Base-by-base conservation (phyloP, 805 yeast species). In the Priceomyces melissophilus region DNA sequence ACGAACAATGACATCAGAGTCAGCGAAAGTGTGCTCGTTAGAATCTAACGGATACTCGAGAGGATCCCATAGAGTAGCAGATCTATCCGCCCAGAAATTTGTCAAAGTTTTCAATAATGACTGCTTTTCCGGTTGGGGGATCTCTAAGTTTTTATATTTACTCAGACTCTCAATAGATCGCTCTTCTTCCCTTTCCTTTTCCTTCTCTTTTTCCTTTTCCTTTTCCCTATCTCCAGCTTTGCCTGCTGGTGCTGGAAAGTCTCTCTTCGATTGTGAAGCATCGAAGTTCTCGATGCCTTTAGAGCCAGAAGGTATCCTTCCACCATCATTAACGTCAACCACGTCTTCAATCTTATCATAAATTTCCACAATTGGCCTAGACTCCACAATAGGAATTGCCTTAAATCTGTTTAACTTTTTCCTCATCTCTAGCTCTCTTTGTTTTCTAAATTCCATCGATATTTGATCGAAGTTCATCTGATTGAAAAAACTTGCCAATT, bases 61-160 rank as follows among this genome's bases (percentile, higher is more conserved):
- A 0, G 96, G 95, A 49, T 87, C 89, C 98, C 98, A 95, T 14
- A 93, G 73, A 1, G 95, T 84, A 0, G 97, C 93, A 1, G 98
- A 87, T 53, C 99, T 70, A 63, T 93, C 98, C 1, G 97, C 97
- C 98, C 98, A 93, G 61, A 93, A 93, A 52, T 82, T 87, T 0
- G 95, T 79, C 41, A 95, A 67, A 0, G 95, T 81, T 52, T 86
- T 87, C 67, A 93, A 76, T 28, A 93, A 61, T 1, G 96, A 83
- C 15, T 82, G 78, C 49, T 79, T 78, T 54, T 90, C 97, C 4
- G 73, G 73, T 37, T 66, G 73, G 0, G 71, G 67, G 29, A 67
- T 52, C 10, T 65, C 68, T 9, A 56, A 34, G 23, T 48, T 49
- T 20, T 48, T 43, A 7, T n/a, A 15, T 23, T 28, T 34, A 35